Percentiles rank a stretch among this genome's conserved stretches.
phyloP scores from a whole-genome alignment of 1,139 yeast species.

The Saccharomyces hybrid region DNA sequence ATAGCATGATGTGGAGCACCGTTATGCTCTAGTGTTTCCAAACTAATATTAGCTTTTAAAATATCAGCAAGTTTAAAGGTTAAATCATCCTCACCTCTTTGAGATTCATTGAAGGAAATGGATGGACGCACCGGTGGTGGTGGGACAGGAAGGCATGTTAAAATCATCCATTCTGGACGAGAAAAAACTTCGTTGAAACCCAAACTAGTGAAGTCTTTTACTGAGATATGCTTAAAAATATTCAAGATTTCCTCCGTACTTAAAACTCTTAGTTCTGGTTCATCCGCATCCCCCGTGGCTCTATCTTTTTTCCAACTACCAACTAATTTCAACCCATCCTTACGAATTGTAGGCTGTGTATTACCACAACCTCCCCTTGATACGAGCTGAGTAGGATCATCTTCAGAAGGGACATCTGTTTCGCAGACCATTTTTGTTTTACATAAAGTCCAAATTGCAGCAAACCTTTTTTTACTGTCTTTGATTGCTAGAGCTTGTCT shows the following conservation, averaged over 20 bases:
- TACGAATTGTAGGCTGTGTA: conserved; percentile 89
- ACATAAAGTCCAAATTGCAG: conserved; percentile 91
- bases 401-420: conserved; percentile 67
- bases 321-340: conserved; percentile 91
- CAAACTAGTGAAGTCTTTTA: conserved; percentile 70
- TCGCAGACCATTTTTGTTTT: conserved; percentile 94
- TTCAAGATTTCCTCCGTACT: conserved; percentile 84
- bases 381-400: conserved; percentile 43
- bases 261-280: conserved; percentile 84
- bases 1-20: conserved; percentile 98
- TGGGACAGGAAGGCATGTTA: conserved; percentile 97
- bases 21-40: conserved; percentile 92
- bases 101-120: conserved; percentile 96
- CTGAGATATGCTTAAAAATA: conserved; percentile 83
- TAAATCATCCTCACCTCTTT: conserved; percentile 98
- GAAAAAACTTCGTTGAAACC: conserved; percentile 96
- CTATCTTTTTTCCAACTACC: conserved; percentile 96
- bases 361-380: conserved; percentile 98
- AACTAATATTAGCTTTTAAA: conserved; percentile 89
- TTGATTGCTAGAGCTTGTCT: conserved; percentile 82
- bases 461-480: conserved; percentile 92
- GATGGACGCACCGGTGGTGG: conserved; percentile 99
- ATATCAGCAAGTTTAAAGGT: conserved; percentile 97
- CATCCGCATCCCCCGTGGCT: conserved; percentile 62
- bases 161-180: conserved; percentile 97